Percentiles rank a stretch among this genome's conserved stretches.
These are phyloP conservation scores for Boletus sp. DNA, from an alignment of 768 basidiomycete genomes.

Conservation along the genomic window DNA sequence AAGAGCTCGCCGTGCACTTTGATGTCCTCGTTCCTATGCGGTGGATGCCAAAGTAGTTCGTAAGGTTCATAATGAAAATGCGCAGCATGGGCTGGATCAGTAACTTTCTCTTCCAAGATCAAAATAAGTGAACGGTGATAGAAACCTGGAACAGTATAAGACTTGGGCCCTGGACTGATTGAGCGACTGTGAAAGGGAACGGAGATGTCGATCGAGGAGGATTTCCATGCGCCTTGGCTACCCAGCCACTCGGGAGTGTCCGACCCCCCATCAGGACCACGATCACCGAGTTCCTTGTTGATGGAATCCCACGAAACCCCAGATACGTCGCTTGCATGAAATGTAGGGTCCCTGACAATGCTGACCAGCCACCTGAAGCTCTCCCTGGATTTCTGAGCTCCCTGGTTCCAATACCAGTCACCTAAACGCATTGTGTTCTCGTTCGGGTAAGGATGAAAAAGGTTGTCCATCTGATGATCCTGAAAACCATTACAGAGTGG, in stretches of 20 bases:
- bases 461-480: not conserved
- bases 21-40: not conserved
- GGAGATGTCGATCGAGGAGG: not conserved
- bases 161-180: no score
- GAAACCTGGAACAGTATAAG: no score
- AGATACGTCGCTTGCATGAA: not conserved
- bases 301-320: no score
- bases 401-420: not conserved
- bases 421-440: not conserved
- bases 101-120: no score
- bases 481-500: not conserved
- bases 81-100: no score
- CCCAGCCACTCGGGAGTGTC: no score
- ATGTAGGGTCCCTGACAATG: not conserved
- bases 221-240: not conserved
- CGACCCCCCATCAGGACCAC: not conserved
- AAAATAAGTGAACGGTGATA: no score
- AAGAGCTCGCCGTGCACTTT: not conserved
- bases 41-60: no score
- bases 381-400: not conserved
- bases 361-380: not conserved
- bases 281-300: not conserved
- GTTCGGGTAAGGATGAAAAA: not conserved
- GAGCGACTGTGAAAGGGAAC: no score
- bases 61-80: no score